Conservation (phyloP, 2,329 filamentous ascomycete species). For the Xylariomycetidae sp. region DNA sequence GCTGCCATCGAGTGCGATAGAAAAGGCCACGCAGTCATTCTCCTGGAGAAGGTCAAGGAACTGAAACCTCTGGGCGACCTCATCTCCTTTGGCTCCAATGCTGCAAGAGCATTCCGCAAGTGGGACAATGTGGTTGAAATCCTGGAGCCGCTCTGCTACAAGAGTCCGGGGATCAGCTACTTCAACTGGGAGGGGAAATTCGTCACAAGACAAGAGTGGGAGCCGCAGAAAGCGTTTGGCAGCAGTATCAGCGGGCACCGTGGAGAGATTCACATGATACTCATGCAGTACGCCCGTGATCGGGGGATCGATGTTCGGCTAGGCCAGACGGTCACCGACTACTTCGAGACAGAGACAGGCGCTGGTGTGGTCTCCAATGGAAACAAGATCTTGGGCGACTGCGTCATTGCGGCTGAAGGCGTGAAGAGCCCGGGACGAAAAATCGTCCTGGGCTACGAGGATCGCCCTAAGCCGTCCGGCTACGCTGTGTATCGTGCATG, state of each 20-base stretch:
- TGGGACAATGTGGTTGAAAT: constrained; percentile 33
- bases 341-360: constrained; percentile 39
- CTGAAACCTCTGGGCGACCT: constrained; percentile 33
- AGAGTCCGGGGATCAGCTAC: constrained; percentile 34
- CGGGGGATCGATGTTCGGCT: constrained; percentile 45
- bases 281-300: constrained; percentile 44
- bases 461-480: constrained; percentile 14
- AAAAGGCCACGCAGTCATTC: constrained; percentile 36
- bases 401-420: constrained; percentile 31
- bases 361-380: constrained; percentile 25
- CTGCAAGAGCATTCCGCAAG: constrained; percentile 42
- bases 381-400: constrained; percentile 22
- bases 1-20: background rate
- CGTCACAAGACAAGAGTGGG: constrained; percentile 41
- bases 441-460: constrained; percentile 20
- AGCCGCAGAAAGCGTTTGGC: constrained; percentile 26
- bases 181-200: constrained; percentile 44
- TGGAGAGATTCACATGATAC: constrained; percentile 46
- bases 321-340: constrained; percentile 40
- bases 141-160: constrained; percentile 27
- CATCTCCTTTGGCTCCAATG: constrained; percentile 44
- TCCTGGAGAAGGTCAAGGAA: constrained; percentile 31
- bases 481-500: constrained; percentile 24
- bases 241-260: constrained; percentile 50
- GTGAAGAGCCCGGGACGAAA: constrained; percentile 29